A percentile compares a stretch with the other conserved stretches of the same genome.
Evolutionary conservation across 2,329 filamentous ascomycete genomes (phyloP).

Genomic region (Amauroascus verrucosus): DNA sequence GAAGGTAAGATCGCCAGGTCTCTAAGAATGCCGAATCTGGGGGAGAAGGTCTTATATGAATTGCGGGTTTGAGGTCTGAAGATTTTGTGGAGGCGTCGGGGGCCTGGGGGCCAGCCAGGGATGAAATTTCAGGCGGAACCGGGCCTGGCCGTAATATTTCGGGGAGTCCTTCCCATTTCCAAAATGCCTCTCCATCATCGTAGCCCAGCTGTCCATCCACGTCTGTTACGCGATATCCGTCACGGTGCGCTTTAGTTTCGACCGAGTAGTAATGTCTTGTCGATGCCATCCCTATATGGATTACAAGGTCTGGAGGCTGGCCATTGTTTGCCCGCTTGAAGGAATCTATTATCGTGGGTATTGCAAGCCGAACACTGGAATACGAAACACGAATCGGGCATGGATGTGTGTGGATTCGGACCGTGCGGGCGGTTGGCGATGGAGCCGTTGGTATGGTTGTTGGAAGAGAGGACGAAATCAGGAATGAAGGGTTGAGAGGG

Average conservation of each 20-base stretch:
- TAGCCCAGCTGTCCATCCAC: constrained; percentile 48
- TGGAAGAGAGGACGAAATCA: constrained; percentile 63
- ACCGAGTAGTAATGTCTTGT: constrained; percentile 57
- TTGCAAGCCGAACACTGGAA: constrained; percentile 49
- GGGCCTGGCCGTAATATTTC: constrained; percentile 46
- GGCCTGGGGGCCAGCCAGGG: not conserved
- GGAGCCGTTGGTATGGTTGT: constrained; percentile 45
- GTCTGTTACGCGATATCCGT: constrained; percentile 61
- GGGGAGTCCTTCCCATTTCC: constrained; percentile 41
- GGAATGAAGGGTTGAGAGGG: constrained; percentile 67
- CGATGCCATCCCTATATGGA: constrained; percentile 73
- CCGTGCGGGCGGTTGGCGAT: constrained; percentile 21
- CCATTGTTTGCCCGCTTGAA: constrained; percentile 32
- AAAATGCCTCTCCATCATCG: constrained; percentile 36
- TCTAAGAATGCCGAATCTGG: constrained; percentile 28
- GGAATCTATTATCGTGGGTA: constrained; percentile 53
- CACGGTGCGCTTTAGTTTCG: constrained; percentile 59
- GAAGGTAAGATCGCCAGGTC: constrained; percentile 27
- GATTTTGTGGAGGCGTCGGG: not conserved
- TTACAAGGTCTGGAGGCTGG: constrained; percentile 50
- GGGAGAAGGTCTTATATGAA: constrained; percentile 21
- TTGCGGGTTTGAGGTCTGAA: not conserved
- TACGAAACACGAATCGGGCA: constrained; percentile 63
- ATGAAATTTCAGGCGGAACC: not conserved
- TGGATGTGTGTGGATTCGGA: constrained; percentile 45